phyloP scores from a whole-genome alignment of 306 rosid species.

The Acacia crassicarpa region DNA sequence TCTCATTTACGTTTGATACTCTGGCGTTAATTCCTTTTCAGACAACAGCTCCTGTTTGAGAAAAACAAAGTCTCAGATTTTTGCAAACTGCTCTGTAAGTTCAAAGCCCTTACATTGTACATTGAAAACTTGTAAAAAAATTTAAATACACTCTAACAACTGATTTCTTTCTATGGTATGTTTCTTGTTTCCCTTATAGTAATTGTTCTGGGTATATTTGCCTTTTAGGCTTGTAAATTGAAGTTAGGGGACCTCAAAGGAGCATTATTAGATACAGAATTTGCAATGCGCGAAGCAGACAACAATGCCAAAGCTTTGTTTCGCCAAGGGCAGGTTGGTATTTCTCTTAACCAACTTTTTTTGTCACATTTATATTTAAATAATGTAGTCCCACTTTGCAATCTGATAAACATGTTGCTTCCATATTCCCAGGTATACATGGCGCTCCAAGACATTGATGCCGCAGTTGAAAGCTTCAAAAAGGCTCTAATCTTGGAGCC shows the following conservation, averaged over 20 bases:
- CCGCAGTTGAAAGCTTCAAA: constrained; percentile 83
- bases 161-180: background rate
- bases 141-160: constrained; percentile 12
- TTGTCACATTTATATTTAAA: background rate
- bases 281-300: constrained; percentile 90
- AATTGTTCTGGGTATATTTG: background rate
- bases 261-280: constrained; percentile 87
- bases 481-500: constrained; percentile 83
- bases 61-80: constrained; percentile 83
- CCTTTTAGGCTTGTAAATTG: constrained; percentile 82
- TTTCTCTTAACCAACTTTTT: constrained; percentile 11
- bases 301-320: constrained; percentile 91
- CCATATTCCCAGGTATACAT: constrained; percentile 59
- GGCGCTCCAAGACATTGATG: constrained; percentile 85
- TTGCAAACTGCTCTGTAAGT: constrained; percentile 94
- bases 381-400: constrained; percentile 1
- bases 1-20: constrained; percentile 1
- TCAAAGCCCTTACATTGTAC: constrained; percentile 15
- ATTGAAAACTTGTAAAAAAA: background rate
- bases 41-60: constrained; percentile 77
- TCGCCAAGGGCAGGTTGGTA: constrained; percentile 96
- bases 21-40: constrained; percentile 38
- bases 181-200: constrained; percentile 5
- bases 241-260: constrained; percentile 89
- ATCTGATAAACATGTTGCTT: constrained; percentile 27